Evolutionary conservation across 169 alveolate species (phyloP).

Genomic region (Cryptosporidium muris): DNA sequence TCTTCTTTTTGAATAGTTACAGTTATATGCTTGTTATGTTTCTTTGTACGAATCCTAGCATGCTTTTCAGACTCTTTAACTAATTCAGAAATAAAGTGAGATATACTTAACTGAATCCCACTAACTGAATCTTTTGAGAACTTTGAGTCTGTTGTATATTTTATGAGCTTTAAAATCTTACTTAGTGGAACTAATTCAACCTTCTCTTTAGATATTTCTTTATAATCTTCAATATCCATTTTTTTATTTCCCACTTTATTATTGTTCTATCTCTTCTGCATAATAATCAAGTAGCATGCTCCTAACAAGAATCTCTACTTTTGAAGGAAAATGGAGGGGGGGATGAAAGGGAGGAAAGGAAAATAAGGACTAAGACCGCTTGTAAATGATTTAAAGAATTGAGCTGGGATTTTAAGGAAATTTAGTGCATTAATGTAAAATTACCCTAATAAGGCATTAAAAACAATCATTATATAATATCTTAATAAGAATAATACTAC

Average conservation of each 20-base stretch:
- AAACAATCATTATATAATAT: neutral
- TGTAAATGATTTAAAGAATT: neutral
- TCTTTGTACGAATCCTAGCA: slow-evolving; percentile 22
- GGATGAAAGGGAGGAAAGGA: neutral
- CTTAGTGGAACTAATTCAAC: slow-evolving; percentile 19
- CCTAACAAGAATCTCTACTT: neutral
- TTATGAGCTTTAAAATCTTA: slow-evolving; percentile 14
- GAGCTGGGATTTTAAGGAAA: neutral
- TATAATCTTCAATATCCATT: slow-evolving; percentile 1
- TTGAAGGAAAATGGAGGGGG: neutral
- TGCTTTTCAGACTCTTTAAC: slow-evolving; percentile 62
- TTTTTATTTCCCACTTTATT: neutral
- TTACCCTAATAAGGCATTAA: neutral
- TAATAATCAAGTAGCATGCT: neutral
- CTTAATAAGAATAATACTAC: neutral
- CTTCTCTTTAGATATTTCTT: neutral
- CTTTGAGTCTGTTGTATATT: slow-evolving; percentile 22
- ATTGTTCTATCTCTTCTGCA: neutral
- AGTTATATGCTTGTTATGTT: neutral
- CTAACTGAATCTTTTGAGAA: slow-evolving; percentile 24
- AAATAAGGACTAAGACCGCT: neutral
- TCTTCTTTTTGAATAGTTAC: slow-evolving; percentile 38
- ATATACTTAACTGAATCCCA: slow-evolving; percentile 8
- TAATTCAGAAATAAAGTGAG: slow-evolving; percentile 21
- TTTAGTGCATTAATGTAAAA: neutral